Evolutionary conservation across 1,284 basidiomycete genomes (phyloP), one percentile per base, ranked within the genome.

Genomic region (Cronartium quercuum): DNA sequence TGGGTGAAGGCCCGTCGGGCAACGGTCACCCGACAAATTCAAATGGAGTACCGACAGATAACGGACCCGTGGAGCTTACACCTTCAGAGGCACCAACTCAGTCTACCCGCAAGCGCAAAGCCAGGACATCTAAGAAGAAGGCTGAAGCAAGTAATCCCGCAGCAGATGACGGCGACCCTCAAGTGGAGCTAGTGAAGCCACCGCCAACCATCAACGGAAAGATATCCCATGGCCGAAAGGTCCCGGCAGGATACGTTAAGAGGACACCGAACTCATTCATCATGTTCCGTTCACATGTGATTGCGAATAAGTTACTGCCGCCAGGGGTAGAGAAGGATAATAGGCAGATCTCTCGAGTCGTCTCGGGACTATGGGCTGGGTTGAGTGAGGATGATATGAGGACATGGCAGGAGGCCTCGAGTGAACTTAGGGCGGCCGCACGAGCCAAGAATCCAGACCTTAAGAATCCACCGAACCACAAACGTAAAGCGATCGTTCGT

Each of bases 241-340:
- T 75, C 6, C 85, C 87, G 77, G 84, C 88, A 0, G 84, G 84
- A 34, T 90, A 94, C 82, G 91, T 94, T 81, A 92, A 93, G 63
- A 88, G 93, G 41, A 93, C 93, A 0, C 90, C 92, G 40, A 96
- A 96, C 82, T 92, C 94, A 63, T 96, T 95, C 84, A 95, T 96
- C 79, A 88, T 96, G 81, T 96, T 94, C 83, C 87, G 94, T 76
- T 91, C 91, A 41, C 90, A 91, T 68, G 92, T 93, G 80, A 91
- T 93, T 79, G 86, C 87, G 62, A 87, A 87, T 71, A 87, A 89
- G 79, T 85, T 89, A 76, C 88, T 92, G 47, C 89, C 91, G 0
- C 88, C 90, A 0, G 87, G 87, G 7, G 90, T 94, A 75, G 90
- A 93, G 83, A 89, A 89, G 3, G 89, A 90, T 78, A 90, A 93